These are phyloP conservation scores for Peterozyma toletana DNA, from an alignment of 805 yeast species.

Conservation along the genomic window DNA sequence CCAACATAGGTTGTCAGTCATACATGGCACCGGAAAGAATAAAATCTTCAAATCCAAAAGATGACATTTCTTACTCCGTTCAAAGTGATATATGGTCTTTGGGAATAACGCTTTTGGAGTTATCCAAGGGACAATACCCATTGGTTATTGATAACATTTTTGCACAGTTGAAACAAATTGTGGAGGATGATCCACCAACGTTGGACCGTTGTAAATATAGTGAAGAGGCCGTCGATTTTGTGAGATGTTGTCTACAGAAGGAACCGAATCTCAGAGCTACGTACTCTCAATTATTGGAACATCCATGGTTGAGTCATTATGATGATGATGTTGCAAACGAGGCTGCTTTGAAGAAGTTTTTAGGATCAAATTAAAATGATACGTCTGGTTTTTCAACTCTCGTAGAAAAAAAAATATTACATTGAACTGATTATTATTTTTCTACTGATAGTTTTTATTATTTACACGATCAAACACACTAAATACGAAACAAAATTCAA, in stretches of 20 bases:
- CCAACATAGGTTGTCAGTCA: conserved; percentile 96
- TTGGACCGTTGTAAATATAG: conserved; percentile 60
- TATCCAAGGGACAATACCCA: conserved; percentile 90
- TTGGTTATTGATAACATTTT: conserved; percentile 94
- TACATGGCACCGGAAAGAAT: conserved; percentile 99
- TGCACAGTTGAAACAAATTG: conserved; percentile 90
- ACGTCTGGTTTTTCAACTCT: conserved; percentile 3
- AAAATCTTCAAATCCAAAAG: conserved; percentile 55
- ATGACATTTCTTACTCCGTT: conserved; percentile 77
- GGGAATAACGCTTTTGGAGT: conserved; percentile 80
- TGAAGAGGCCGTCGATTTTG: conserved; percentile 76
- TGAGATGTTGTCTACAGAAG: conserved; percentile 69
- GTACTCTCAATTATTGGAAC: conserved; percentile 65
- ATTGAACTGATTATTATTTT: not conserved
- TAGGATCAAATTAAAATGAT: conserved; percentile 1
- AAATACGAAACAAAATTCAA: no score
- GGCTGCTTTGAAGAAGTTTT: conserved; percentile 14
- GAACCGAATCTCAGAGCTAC: conserved; percentile 76
- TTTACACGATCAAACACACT: conserved; percentile 19
- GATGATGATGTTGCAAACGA: conserved; percentile 29
- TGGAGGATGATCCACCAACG: conserved; percentile 90
- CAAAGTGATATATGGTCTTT: conserved; percentile 96
- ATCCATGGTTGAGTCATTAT: conserved; percentile 73
- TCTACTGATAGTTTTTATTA: not conserved
- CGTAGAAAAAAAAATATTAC: not conserved